These are phyloP conservation scores for Pseudopyrenochaeta lycopersici DNA, from an alignment of 2,329 filamentous ascomycete species.

Conservation along the genomic window DNA sequence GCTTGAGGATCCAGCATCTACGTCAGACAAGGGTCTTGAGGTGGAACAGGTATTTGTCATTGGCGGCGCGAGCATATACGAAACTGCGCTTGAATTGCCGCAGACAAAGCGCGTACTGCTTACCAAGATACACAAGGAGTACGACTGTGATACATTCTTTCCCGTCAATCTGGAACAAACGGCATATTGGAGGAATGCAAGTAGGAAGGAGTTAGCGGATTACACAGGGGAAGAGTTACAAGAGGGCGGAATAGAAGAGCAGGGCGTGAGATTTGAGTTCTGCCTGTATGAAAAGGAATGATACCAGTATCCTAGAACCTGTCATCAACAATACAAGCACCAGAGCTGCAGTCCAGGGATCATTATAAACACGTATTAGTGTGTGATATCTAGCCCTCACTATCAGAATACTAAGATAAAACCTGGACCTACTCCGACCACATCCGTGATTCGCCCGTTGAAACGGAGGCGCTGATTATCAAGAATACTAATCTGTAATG, in stretches of 20 bases:
- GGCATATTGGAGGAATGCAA: slow-evolving; percentile 63
- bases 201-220: slow-evolving; percentile 63
- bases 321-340: too few species aligned
- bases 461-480: not conserved
- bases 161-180: slow-evolving; percentile 63
- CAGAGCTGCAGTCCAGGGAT: too few species aligned
- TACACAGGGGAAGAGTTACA: slow-evolving; percentile 74
- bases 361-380: too few species aligned
- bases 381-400: too few species aligned
- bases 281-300: slow-evolving; percentile 69
- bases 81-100: slow-evolving; percentile 68
- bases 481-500: not conserved
- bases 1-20: not conserved
- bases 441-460: too few species aligned
- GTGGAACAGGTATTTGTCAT: slow-evolving; percentile 75
- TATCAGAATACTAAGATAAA: too few species aligned
- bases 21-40: not conserved
- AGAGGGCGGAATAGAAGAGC: slow-evolving; percentile 68
- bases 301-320: too few species aligned
- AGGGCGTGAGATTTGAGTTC: slow-evolving; percentile 72
- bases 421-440: too few species aligned
- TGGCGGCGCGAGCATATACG: slow-evolving; percentile 88
- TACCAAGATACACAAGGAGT: slow-evolving; percentile 73
- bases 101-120: slow-evolving; percentile 72
- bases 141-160: slow-evolving; percentile 81